Percentiles rank a stretch among this genome's conserved stretches.
These are phyloP conservation scores for Juglanconis sp. DNA, from an alignment of 2,329 filamentous ascomycete species.

Conservation along the genomic window DNA sequence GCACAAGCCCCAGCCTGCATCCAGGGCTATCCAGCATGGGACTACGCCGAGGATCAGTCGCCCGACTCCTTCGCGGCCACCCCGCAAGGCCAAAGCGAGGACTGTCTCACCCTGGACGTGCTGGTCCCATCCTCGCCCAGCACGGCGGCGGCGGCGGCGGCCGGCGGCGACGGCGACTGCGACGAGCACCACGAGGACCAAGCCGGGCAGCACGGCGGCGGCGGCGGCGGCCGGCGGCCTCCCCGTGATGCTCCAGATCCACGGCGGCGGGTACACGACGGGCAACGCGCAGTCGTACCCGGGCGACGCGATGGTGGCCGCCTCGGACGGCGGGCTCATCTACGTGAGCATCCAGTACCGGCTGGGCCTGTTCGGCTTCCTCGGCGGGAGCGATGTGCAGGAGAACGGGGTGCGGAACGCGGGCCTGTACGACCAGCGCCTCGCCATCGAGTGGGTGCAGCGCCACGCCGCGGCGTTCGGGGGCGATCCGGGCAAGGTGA, in stretches of 20 bases:
- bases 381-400: slow-evolving; percentile 54
- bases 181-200: no score
- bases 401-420: slow-evolving; percentile 57
- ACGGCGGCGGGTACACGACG: slow-evolving; percentile 18
- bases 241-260: slow-evolving; percentile 18
- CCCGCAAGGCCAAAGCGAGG: slow-evolving; percentile 24
- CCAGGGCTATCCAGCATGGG: background rate
- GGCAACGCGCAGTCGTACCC: slow-evolving; percentile 4
- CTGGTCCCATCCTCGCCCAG: slow-evolving; percentile 24
- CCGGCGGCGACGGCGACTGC: no score
- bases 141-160: background rate
- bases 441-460: slow-evolving; percentile 60
- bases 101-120: slow-evolving; percentile 34
- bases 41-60: background rate
- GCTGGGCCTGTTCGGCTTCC: slow-evolving; percentile 60
- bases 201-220: slow-evolving; percentile 7
- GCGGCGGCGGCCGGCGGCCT: background rate
- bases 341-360: slow-evolving; percentile 62
- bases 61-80: background rate
- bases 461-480: slow-evolving; percentile 56
- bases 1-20: background rate
- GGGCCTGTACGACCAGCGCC: slow-evolving; percentile 61
- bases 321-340: slow-evolving; percentile 32
- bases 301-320: slow-evolving; percentile 7
- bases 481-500: slow-evolving; percentile 55